Base-by-base conservation (phyloP, 2,329 filamentous ascomycete species). In the Diatrype stigma region DNA sequence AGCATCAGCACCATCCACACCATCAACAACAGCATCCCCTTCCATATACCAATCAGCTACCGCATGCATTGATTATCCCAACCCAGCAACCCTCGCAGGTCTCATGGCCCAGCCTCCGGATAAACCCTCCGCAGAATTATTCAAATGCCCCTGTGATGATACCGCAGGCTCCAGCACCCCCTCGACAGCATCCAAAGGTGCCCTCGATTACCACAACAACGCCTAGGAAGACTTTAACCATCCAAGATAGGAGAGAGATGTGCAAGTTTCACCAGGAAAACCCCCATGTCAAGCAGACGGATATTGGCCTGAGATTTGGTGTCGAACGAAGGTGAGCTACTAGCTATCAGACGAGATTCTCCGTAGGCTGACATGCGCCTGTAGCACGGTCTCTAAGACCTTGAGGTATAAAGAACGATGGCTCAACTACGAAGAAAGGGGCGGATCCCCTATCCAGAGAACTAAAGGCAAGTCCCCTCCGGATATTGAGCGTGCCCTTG, bases 351-450 rank as follows among this genome's bases (percentile, higher is more conserved):
- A 37, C 32, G 38, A 53, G 49, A 30, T 30, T 42, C 21, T 30
- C 37, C 23, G 40, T 52, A 40, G 52, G 63, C 63, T 71, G 62
- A 70, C 64, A 38, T 47, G 17, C 49, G 46, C 38, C 38, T 63
- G 51, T 69, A 99, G 94, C 74, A 99, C 94, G 46, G 94, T 99
- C n/a, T 99, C 94, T 49, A 99, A 99, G 68, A 94, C 97, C 50
- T 72, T 99, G 57, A 86, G 93, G 49, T 87, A 96, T 64, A 96
- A 93, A 73, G 94, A 99, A 57, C 94, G 95, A 68, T 97, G 96
- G 70, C 80, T 97, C 16, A 88, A 86, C 63, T 84, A 84, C 49
- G 89, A 89, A 63, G 91, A 90, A 68, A 87, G 85, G 59, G 90
- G 78, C 66, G 82, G 80, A 60, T 93, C 91, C 42, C 89, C 90